Conservation (phyloP, 208 protist genomes). For the Acanthamoeba castellanii region DNA sequence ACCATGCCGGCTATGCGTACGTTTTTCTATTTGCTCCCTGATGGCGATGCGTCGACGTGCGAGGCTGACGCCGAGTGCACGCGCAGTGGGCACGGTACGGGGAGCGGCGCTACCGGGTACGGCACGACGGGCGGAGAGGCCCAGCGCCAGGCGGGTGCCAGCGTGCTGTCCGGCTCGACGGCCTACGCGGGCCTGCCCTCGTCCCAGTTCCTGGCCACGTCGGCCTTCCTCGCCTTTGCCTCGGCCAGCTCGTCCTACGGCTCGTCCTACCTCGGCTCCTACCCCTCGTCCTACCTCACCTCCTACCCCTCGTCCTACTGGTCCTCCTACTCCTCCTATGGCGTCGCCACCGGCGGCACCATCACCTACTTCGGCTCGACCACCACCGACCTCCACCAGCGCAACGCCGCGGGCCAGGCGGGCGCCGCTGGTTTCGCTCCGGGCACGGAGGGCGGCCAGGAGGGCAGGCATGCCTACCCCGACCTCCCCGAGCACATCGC, state of each 20-base stretch:
- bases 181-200: not conserved
- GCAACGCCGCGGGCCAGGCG: not conserved
- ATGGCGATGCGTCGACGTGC: not conserved
- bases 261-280: slow-evolving; percentile 1
- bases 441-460: not conserved
- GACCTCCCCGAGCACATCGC: not conserved
- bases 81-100: not conserved
- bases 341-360: not conserved
- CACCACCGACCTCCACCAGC: not conserved
- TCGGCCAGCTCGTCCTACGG: not conserved
- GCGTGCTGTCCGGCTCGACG: not conserved
- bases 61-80: not conserved
- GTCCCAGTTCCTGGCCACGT: slow-evolving; percentile 30
- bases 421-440: not conserved
- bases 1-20: not conserved
- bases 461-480: not conserved
- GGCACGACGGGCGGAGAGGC: not conserved
- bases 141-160: not conserved
- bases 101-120: not conserved
- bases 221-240: slow-evolving; percentile 34
- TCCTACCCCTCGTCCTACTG: not conserved
- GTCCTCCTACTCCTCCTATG: not conserved
- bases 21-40: not conserved
- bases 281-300: not conserved
- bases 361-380: not conserved